phyloP scores from a whole-genome alignment of 257 asterid species.

The Gentiana straminea region DNA sequence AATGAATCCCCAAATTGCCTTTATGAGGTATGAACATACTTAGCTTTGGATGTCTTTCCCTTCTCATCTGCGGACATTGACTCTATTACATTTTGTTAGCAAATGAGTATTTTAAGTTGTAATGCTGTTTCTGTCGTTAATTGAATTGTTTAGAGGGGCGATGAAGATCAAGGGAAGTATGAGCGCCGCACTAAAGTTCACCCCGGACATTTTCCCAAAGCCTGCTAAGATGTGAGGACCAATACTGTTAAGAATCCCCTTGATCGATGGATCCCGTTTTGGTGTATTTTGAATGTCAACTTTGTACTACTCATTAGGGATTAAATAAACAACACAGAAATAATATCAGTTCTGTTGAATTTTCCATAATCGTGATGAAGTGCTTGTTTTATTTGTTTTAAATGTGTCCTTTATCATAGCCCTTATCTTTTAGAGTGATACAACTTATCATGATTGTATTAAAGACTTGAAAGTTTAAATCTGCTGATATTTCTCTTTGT shows the following conservation, averaged over 20 bases:
- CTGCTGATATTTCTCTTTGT: too few relatives aligned
- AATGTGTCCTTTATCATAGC: too few relatives aligned
- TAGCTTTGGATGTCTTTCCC: not conserved
- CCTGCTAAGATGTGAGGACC: constrained; percentile 77
- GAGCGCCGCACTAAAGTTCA: constrained; percentile 86
- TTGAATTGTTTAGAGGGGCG: constrained; percentile 48
- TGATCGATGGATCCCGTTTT: not conserved
- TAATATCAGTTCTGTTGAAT: too few relatives aligned
- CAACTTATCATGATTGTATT: too few relatives aligned
- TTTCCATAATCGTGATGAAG: too few relatives aligned
- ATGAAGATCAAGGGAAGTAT: constrained; percentile 86
- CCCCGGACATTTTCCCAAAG: constrained; percentile 93
- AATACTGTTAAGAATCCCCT: not conserved
- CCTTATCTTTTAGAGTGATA: too few relatives aligned
- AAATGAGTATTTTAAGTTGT: not conserved
- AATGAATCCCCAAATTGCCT: constrained; percentile 57
- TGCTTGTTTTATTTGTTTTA: too few relatives aligned
- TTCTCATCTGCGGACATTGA: not conserved
- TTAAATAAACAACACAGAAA: not conserved
- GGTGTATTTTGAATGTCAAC: not conserved
- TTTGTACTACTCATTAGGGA: constrained; percentile 1
- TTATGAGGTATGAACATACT: constrained; percentile 34
- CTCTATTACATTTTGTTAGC: not conserved
- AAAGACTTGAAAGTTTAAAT: too few relatives aligned
- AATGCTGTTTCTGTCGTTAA: constrained; percentile 1